phyloP scores from a whole-genome alignment of 2,329 filamentous ascomycete species.

The Zalaria obscura region DNA sequence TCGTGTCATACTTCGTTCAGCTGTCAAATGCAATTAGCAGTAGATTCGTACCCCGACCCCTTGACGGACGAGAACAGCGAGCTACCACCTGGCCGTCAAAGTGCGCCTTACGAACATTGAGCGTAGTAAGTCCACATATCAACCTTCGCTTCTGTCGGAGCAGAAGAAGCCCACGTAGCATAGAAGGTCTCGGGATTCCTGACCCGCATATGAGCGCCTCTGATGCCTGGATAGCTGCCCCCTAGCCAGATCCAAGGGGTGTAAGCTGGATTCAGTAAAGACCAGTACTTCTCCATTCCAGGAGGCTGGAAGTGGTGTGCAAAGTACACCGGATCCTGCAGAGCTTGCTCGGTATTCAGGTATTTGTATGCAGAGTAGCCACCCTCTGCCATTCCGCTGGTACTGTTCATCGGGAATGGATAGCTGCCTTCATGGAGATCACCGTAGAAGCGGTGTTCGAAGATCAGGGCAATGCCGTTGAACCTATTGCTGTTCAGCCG shows the following conservation, averaged over 20 bases:
- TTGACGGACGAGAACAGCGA: too few species aligned
- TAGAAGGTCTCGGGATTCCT: constrained; percentile 11
- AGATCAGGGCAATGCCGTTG: constrained; percentile 8
- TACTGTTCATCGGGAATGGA: constrained; percentile 5
- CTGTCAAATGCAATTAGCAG: not conserved
- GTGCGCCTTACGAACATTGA: not conserved
- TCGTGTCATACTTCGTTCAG: constrained; percentile 7
- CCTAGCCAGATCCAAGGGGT: constrained; percentile 12
- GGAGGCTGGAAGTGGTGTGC: constrained; percentile 9
- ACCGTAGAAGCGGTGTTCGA: constrained; percentile 11
- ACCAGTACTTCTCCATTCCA: constrained; percentile 5
- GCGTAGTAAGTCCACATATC: constrained; percentile 11
- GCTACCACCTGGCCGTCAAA: too few species aligned
- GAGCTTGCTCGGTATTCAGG: constrained; percentile 10
- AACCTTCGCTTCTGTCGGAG: constrained; percentile 7
- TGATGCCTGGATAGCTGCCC: constrained; percentile 10
- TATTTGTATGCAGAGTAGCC: constrained; percentile 10
- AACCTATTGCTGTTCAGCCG: too few species aligned
- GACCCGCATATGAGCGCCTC: constrained; percentile 8
- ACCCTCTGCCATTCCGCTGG: constrained; percentile 4
- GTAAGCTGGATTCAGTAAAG: constrained; percentile 3
- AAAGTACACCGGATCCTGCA: constrained; percentile 11
- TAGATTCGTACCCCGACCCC: too few species aligned
- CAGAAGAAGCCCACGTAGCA: constrained; percentile 10
- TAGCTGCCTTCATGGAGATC: constrained; percentile 5